phyloP scores from a whole-genome alignment of 108 stramenopile genomes.

The Stephanodiscus minutulus region DNA sequence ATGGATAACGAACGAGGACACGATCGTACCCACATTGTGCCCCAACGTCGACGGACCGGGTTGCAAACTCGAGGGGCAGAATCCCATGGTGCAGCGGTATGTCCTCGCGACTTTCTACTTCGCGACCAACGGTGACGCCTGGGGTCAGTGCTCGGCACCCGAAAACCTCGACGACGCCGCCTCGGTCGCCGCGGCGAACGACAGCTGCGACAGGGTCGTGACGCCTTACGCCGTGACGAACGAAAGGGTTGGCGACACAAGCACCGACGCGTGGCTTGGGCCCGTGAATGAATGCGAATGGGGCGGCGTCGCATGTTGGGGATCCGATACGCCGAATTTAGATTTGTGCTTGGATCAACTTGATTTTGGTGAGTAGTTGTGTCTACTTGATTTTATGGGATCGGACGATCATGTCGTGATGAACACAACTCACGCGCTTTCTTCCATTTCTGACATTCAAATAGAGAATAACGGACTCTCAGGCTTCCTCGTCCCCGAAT shows the following conservation, averaged over 20 bases:
- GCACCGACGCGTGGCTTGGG: slow-evolving; percentile 65
- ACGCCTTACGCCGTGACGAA: slow-evolving; percentile 29
- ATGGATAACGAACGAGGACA: slow-evolving; percentile 70
- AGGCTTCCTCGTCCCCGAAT: slow-evolving; percentile 64
- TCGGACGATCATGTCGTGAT: neutral
- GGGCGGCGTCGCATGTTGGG: slow-evolving; percentile 64
- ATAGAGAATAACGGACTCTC: slow-evolving; percentile 56
- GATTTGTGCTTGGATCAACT: slow-evolving; percentile 31
- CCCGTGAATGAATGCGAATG: slow-evolving; percentile 64
- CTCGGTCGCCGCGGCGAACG: slow-evolving; percentile 24
- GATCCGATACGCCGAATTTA: slow-evolving; percentile 24
- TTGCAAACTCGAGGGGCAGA: slow-evolving; percentile 1
- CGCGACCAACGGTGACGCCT: slow-evolving; percentile 31
- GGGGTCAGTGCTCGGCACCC: slow-evolving; percentile 73
- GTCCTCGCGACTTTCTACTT: slow-evolving; percentile 31
- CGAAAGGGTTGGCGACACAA: slow-evolving; percentile 21
- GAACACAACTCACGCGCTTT: neutral
- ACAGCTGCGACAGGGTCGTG: slow-evolving; percentile 19
- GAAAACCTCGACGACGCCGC: slow-evolving; percentile 15
- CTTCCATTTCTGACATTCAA: neutral
- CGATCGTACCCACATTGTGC: slow-evolving; percentile 35
- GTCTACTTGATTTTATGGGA: no score
- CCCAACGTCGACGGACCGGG: slow-evolving; percentile 15
- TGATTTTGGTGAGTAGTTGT: slow-evolving; percentile 21
- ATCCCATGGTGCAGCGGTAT: slow-evolving; percentile 32